Percentiles rank a stretch among this genome's conserved stretches.
Conservation (phyloP, 768 basidiomycete species). For the Filobasidium wieringae region DNA sequence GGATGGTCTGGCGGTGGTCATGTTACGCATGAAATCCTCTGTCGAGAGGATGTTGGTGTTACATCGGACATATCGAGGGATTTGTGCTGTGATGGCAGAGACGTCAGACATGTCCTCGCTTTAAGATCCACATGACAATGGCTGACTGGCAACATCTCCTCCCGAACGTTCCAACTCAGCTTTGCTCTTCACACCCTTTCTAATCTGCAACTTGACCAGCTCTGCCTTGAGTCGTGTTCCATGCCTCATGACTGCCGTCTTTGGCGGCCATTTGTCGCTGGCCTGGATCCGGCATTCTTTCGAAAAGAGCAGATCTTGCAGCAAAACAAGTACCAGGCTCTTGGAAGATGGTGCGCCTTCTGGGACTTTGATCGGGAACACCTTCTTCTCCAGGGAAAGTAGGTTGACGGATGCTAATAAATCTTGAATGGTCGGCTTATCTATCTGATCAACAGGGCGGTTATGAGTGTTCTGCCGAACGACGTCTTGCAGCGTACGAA, state of each 20-base stretch:
- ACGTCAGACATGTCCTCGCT: no score
- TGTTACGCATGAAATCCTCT: slow-evolving; percentile 53
- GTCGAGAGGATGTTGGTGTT: slow-evolving; percentile 33
- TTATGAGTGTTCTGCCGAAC: slow-evolving; percentile 20
- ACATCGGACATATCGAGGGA: slow-evolving; percentile 34
- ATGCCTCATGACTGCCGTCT: slow-evolving; percentile 74
- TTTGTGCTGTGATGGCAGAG: slow-evolving; percentile 11
- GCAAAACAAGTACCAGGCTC: slow-evolving; percentile 69
- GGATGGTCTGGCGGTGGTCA: slow-evolving; percentile 66
- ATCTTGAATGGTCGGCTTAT: slow-evolving; percentile 61
- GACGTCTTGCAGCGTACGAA: slow-evolving; percentile 37
- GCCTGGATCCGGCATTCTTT: slow-evolving; percentile 67
- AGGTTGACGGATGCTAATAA: slow-evolving; percentile 59
- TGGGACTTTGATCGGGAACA: slow-evolving; percentile 46
- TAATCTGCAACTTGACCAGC: slow-evolving; percentile 46
- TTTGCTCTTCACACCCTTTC: slow-evolving; percentile 28
- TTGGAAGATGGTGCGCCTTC: slow-evolving; percentile 41
- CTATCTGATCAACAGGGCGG: slow-evolving; percentile 41
- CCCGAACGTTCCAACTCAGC: slow-evolving; percentile 30
- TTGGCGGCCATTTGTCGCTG: slow-evolving; percentile 70
- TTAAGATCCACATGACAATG: background rate
- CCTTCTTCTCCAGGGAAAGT: slow-evolving; percentile 60
- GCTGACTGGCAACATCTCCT: slow-evolving; percentile 39
- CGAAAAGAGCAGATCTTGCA: slow-evolving; percentile 78
- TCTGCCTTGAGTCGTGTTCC: slow-evolving; percentile 80